Conservation (phyloP, 352 stramenopile species). For the Globisporangium rhizosaccharum region DNA sequence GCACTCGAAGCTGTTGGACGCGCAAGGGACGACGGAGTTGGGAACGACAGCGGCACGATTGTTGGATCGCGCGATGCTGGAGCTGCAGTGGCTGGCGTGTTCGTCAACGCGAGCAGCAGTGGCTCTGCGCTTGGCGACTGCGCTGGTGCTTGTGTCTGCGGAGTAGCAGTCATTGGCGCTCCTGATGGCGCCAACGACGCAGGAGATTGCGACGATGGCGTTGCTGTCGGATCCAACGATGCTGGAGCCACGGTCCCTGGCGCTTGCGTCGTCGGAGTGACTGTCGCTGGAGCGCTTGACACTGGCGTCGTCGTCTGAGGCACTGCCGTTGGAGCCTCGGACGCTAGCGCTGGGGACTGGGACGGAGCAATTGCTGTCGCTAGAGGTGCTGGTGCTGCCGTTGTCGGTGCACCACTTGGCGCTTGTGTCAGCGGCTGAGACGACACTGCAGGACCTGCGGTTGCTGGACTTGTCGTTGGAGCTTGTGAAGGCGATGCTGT, state of each 20-base stretch:
- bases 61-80: neutral
- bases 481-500: neutral
- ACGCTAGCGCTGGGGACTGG: neutral
- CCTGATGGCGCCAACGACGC: neutral
- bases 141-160: neutral
- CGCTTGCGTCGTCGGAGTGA: neutral
- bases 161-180: neutral
- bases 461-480: slow-evolving; percentile 1
- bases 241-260: neutral
- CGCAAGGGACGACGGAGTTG: neutral
- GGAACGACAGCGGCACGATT: neutral
- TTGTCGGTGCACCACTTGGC: slow-evolving; percentile 5
- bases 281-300: slow-evolving; percentile 1
- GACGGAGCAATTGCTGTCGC: neutral
- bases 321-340: neutral
- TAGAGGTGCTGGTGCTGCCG: neutral
- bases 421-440: slow-evolving; percentile 2
- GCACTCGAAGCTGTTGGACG: too few relatives aligned
- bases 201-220: slow-evolving; percentile 1
- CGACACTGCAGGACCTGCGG: neutral
- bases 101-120: neutral
- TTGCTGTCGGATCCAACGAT: neutral
- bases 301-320: slow-evolving; percentile 3
- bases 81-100: neutral
- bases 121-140: neutral